Percentiles rank a stretch among this genome's conserved stretches.
phyloP scores from a whole-genome alignment of 1,284 basidiomycete species.

The Cutaneotrichosporon daszewskae region DNA sequence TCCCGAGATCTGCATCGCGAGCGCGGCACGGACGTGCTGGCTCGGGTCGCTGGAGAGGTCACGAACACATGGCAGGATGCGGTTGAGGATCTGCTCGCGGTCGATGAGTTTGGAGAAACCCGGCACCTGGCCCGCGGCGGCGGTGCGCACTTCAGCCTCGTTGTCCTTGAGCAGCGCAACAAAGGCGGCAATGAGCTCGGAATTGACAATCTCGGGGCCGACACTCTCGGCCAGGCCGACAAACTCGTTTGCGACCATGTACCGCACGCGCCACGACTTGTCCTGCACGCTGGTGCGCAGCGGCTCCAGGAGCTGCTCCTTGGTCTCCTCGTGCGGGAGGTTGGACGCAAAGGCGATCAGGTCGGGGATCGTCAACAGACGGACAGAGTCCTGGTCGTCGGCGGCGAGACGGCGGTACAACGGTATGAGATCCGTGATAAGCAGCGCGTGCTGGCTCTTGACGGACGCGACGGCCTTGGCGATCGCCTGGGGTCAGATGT shows the following conservation, averaged over 20 bases:
- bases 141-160: slow-evolving; percentile 97
- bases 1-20: slow-evolving; percentile 96
- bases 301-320: slow-evolving; percentile 81
- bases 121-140: slow-evolving; percentile 92
- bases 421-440: slow-evolving; percentile 81
- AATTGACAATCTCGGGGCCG: slow-evolving; percentile 82
- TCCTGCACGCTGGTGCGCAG: slow-evolving; percentile 84
- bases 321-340: slow-evolving; percentile 78
- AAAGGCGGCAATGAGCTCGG: slow-evolving; percentile 89
- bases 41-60: slow-evolving; percentile 90
- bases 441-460: slow-evolving; percentile 61
- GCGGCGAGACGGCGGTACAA: slow-evolving; percentile 90
- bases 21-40: slow-evolving; percentile 93
- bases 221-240: slow-evolving; percentile 88
- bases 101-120: slow-evolving; percentile 94
- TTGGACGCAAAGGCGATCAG: slow-evolving; percentile 86
- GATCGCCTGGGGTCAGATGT: slow-evolving; percentile 56
- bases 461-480: slow-evolving; percentile 57
- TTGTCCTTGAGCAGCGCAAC: slow-evolving; percentile 95
- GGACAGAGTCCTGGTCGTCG: slow-evolving; percentile 98
- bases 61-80: slow-evolving; percentile 92
- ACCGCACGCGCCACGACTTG: slow-evolving; percentile 98
- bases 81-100: slow-evolving; percentile 86
- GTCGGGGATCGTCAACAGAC: slow-evolving; percentile 91
- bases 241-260: slow-evolving; percentile 98